Evolutionary conservation across 106 monocot species (phyloP).

Genomic region (Posidonia australis): DNA sequence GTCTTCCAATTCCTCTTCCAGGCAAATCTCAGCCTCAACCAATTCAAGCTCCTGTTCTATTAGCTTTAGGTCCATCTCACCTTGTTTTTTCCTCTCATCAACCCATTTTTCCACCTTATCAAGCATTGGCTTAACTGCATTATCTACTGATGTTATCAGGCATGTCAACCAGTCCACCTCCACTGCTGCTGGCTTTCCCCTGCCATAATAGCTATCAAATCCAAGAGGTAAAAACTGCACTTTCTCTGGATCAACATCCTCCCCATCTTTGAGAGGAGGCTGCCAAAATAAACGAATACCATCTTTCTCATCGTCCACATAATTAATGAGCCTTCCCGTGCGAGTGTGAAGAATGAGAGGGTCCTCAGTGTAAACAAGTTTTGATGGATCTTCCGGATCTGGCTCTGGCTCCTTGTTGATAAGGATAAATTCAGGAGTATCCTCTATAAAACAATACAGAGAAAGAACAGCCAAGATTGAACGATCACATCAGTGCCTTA

Average conservation of each 20-base stretch:
- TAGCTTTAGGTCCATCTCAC: constrained; percentile 49
- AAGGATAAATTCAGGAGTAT: constrained; percentile 71
- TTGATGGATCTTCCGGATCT: constrained; percentile 68
- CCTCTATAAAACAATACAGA: constrained; percentile 29
- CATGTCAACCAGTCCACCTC: constrained; percentile 30
- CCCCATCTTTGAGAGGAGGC: constrained; percentile 53
- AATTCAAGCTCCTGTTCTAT: constrained; percentile 59
- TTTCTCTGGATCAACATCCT: constrained; percentile 57
- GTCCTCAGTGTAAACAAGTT: constrained; percentile 61
- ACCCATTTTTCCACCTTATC: constrained; percentile 50
- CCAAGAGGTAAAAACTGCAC: constrained; percentile 64
- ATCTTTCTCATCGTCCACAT: constrained; percentile 63
- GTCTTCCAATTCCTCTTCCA: constrained; percentile 72
- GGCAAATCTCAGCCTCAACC: constrained; percentile 58
- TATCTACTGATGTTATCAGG: constrained; percentile 25
- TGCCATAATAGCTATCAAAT: constrained; percentile 61
- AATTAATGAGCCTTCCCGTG: constrained; percentile 70
- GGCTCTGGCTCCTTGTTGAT: constrained; percentile 84
- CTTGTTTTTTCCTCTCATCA: constrained; percentile 52
- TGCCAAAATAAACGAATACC: constrained; percentile 84
- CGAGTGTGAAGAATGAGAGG: constrained; percentile 69
- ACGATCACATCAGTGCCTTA: background rate
- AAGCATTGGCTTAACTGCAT: constrained; percentile 35
- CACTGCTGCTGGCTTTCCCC: constrained; percentile 12
- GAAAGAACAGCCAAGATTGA: background rate